Evolutionary conservation across 2,329 filamentous ascomycete genomes (phyloP).

Genomic region (Pestalotiopsis sp.): DNA sequence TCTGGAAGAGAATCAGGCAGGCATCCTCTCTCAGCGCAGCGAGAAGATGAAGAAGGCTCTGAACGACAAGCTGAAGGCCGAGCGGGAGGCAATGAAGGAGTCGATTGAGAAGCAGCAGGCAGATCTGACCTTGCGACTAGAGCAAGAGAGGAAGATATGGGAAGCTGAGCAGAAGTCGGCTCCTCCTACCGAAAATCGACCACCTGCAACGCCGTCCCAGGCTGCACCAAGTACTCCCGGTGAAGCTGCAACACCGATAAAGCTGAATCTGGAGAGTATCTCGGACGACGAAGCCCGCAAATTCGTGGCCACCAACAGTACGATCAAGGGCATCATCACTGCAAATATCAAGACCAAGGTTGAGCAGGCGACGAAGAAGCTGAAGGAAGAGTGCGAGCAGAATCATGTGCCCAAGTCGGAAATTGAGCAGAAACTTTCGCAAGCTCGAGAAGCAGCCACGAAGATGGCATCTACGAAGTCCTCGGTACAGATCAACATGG

Average conservation of each 20-base stretch:
- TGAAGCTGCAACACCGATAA: conserved; percentile 32
- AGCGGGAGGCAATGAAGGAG: conserved; percentile 42
- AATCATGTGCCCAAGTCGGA: conserved; percentile 50
- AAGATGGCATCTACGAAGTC: conserved; percentile 77
- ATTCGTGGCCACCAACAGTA: conserved; percentile 58
- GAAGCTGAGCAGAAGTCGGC: conserved; percentile 37
- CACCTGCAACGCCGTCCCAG: conserved; percentile 44
- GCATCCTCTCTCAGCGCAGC: conserved; percentile 65
- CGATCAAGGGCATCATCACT: conserved; percentile 60
- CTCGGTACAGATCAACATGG: conserved; percentile 76
- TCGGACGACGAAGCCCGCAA: conserved; percentile 60
- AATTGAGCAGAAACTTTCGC: conserved; percentile 55
- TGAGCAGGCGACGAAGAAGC: conserved; percentile 64
- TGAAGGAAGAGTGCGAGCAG: conserved; percentile 51
- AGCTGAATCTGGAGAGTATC: conserved; percentile 49
- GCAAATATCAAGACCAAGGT: conserved; percentile 73
- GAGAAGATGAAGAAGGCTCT: conserved; percentile 71
- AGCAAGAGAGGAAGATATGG: conserved; percentile 67
- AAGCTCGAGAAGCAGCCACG: conserved; percentile 65
- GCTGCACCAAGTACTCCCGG: conserved; percentile 39
- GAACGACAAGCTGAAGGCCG: conserved; percentile 72
- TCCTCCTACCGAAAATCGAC: conserved; percentile 5
- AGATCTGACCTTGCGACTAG: conserved; percentile 52
- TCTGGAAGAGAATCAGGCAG: conserved; percentile 64
- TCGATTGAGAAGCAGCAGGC: conserved; percentile 55